Conservation (phyloP, 2,329 filamentous ascomycete genomes). For the Neonectria ditissima region DNA sequence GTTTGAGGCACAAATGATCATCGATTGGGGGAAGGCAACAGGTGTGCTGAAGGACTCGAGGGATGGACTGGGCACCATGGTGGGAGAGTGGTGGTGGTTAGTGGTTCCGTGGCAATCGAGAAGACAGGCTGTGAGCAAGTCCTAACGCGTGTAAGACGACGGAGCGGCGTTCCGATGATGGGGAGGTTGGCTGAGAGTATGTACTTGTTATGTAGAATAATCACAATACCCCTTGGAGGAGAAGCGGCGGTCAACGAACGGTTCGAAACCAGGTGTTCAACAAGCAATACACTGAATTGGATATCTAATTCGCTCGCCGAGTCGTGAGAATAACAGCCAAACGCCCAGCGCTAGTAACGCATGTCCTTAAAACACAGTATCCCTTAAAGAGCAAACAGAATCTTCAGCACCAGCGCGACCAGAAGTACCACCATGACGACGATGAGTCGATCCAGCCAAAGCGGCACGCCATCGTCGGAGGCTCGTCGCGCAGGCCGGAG, state of each 20-base stretch:
- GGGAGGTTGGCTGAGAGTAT: not conserved
- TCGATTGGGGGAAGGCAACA: constrained; percentile 68
- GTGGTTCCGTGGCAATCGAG: constrained; percentile 54
- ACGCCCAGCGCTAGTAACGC: constrained; percentile 19
- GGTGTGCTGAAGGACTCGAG: constrained; percentile 62
- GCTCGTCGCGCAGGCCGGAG: constrained; percentile 38
- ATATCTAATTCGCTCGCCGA: constrained; percentile 41
- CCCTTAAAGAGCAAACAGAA: constrained; percentile 53
- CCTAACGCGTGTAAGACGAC: constrained; percentile 12
- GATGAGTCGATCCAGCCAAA: constrained; percentile 87
- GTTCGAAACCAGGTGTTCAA: not conserved
- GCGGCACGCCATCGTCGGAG: constrained; percentile 64
- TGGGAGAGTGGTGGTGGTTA: constrained; percentile 77
- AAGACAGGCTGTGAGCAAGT: constrained; percentile 18
- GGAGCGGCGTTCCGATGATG: not conserved
- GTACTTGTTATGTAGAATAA: constrained; percentile 18
- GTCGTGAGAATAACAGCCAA: constrained; percentile 5
- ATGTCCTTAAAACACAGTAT: constrained; percentile 10
- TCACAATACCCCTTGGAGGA: constrained; percentile 18
- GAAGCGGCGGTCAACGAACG: not conserved
- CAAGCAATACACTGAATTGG: constrained; percentile 28
- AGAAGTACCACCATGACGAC: constrained; percentile 77
- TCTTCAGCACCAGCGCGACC: constrained; percentile 74
- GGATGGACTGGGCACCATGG: constrained; percentile 56
- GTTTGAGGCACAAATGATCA: constrained; percentile 70